These are phyloP conservation scores for Pestalotiopsis fici DNA, from an alignment of 2,329 filamentous ascomycete species.

Conservation along the genomic window DNA sequence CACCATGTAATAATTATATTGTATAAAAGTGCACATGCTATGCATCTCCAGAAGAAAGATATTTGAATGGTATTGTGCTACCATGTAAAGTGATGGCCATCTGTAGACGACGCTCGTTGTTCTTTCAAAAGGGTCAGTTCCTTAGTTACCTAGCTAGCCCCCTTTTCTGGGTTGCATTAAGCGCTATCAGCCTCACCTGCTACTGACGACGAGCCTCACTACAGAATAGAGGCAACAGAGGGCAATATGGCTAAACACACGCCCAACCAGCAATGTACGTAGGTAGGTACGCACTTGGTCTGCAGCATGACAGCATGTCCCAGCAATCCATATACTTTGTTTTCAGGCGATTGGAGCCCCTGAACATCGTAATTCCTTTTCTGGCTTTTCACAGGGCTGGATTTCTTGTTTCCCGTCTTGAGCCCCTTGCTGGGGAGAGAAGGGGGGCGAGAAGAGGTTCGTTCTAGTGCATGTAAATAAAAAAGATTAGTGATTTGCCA, in stretches of 20 bases:
- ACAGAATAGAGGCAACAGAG: not conserved
- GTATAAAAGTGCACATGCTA: not conserved
- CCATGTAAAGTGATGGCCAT: not conserved
- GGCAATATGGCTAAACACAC: not conserved
- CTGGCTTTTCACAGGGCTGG: not conserved
- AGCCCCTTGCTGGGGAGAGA: not conserved
- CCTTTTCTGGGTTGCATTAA: not conserved
- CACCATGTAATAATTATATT: not conserved
- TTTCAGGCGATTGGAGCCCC: not conserved
- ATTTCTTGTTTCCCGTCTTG: not conserved
- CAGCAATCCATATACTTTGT: not conserved
- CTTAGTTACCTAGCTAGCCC: not conserved
- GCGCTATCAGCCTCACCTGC: not conserved
- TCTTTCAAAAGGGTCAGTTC: no score
- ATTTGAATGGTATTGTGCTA: not conserved
- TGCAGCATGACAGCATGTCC: not conserved
- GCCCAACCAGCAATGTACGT: no score
- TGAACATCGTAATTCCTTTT: conserved; percentile 1
- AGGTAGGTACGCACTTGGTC: not conserved
- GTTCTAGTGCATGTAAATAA: not conserved
- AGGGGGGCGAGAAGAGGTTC: no score
- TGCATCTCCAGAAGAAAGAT: not conserved
- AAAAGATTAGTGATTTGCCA: no score
- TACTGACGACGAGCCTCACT: not conserved
- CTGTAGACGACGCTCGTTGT: not conserved